Conservation (phyloP, 2,329 filamentous ascomycete species). For the Aphanocladium album region DNA sequence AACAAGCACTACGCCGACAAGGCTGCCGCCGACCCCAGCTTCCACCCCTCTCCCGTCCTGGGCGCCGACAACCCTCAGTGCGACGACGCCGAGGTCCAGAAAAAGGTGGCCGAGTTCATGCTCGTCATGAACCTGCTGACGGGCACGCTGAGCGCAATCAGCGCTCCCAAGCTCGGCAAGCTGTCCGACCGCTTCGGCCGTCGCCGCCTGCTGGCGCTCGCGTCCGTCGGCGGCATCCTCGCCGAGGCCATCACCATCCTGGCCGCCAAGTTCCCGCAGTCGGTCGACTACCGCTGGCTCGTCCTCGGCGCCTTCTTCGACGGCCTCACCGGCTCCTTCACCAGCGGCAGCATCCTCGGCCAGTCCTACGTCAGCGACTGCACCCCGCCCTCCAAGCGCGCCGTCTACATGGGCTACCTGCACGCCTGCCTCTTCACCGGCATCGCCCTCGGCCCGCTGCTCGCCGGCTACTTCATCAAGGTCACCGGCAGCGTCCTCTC, state of each 20-base stretch:
- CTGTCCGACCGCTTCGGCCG: constrained; percentile 85
- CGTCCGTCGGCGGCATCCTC: constrained; percentile 67
- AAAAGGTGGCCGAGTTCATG: constrained; percentile 70
- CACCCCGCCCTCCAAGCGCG: constrained; percentile 71
- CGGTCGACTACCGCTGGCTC: constrained; percentile 71
- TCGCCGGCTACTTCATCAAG: constrained; percentile 75
- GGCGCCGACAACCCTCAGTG: constrained; percentile 75
- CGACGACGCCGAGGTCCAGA: constrained; percentile 71
- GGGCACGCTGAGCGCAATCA: constrained; percentile 73
- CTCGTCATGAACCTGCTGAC: constrained; percentile 69
- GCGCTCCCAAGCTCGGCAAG: constrained; percentile 75
- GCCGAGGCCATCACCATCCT: constrained; percentile 74
- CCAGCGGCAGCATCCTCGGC: constrained; percentile 67
- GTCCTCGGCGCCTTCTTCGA: constrained; percentile 73
- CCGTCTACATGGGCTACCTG: constrained; percentile 82
- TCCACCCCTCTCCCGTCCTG: constrained; percentile 57
- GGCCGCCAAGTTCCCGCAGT: constrained; percentile 68
- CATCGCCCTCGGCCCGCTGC: constrained; percentile 78
- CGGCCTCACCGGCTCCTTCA: constrained; percentile 84
- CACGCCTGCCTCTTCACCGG: constrained; percentile 85
- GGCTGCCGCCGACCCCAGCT: constrained; percentile 51
- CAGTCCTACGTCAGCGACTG: constrained; percentile 90
- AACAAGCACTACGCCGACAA: constrained; percentile 72
- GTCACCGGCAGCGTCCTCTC: constrained; percentile 68
- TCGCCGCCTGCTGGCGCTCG: constrained; percentile 65